Percentiles rank a stretch among this genome's conserved stretches.
Conservation (phyloP, 2,329 filamentous ascomycete species). For the Parastagonospora nodorum region DNA sequence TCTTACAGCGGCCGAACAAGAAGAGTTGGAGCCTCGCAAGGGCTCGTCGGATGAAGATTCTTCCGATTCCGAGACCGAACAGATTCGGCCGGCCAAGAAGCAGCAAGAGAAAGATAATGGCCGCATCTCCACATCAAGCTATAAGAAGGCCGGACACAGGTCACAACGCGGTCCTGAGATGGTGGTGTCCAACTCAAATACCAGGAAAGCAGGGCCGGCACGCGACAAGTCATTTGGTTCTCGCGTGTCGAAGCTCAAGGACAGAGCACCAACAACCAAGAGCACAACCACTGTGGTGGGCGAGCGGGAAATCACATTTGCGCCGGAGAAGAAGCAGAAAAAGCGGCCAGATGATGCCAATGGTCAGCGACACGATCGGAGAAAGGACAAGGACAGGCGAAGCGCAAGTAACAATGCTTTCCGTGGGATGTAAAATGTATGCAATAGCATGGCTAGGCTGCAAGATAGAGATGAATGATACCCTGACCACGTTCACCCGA, state of each 20-base stretch:
- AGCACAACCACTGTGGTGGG: conserved; percentile 49
- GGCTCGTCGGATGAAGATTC: conserved; percentile 43
- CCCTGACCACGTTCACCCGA: conserved; percentile 1
- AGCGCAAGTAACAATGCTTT: conserved; percentile 80
- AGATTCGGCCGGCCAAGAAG: conserved; percentile 32
- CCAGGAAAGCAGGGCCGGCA: conserved; percentile 45
- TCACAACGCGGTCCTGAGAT: conserved; percentile 53
- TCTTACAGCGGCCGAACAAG: conserved; percentile 65
- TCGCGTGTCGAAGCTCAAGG: conserved; percentile 52
- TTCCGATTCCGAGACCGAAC: conserved; percentile 37
- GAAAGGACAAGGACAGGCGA: conserved; percentile 61
- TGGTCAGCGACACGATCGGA: conserved; percentile 41
- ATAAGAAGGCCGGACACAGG: conserved; percentile 62
- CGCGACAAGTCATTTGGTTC: conserved; percentile 64
- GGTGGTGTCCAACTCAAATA: conserved; percentile 58
- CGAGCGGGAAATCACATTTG: conserved; percentile 72
- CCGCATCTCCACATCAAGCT: conserved; percentile 67
- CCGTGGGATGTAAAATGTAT: conserved; percentile 60
- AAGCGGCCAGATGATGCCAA: conserved; percentile 37
- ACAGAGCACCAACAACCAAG: conserved; percentile 18
- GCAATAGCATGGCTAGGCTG: background rate
- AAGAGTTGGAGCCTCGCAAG: conserved; percentile 54
- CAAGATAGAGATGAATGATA: conserved; percentile 8
- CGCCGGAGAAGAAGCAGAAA: conserved; percentile 61
- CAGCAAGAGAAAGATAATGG: conserved; percentile 39